Evolutionary conservation across 129 eudicot genomes (phyloP).

Genomic region (Flaveria bidentis): DNA sequence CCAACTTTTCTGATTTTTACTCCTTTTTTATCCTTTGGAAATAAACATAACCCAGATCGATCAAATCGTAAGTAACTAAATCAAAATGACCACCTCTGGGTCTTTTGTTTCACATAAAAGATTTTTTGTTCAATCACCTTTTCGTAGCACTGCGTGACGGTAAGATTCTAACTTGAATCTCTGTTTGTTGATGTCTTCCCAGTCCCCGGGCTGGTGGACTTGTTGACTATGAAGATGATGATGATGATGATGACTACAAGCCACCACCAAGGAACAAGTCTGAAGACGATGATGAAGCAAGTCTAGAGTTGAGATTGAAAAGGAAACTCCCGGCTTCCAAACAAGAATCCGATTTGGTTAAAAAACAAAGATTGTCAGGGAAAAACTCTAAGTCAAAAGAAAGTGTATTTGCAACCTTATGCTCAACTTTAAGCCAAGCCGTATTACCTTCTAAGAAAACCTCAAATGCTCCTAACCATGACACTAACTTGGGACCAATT

Average conservation of each 20-base stretch:
- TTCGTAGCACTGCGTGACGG: not conserved
- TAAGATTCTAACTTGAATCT: not conserved
- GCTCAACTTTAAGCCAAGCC: slow-evolving; percentile 70
- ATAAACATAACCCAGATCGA: not conserved
- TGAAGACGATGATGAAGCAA: slow-evolving; percentile 64
- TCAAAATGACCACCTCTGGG: not conserved
- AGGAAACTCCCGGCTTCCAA: slow-evolving; percentile 50
- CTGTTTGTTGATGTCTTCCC: not conserved
- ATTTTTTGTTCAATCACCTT: slow-evolving; percentile 4
- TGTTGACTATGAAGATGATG: slow-evolving; percentile 85
- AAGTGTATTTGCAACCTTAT: slow-evolving; percentile 65
- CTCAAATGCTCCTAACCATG: slow-evolving; percentile 29
- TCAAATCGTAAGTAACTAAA: not conserved
- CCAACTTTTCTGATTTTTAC: not conserved
- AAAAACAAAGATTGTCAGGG: slow-evolving; percentile 46
- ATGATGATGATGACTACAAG: slow-evolving; percentile 82
- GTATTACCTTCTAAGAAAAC: slow-evolving; percentile 59
- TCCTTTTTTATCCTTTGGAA: not conserved
- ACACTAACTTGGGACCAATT: slow-evolving; percentile 17
- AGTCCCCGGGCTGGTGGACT: slow-evolving; percentile 67
- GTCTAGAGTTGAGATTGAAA: slow-evolving; percentile 58
- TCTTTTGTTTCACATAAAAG: not conserved
- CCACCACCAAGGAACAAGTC: slow-evolving; percentile 76
- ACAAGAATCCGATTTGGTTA: slow-evolving; percentile 54
- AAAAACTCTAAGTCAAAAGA: slow-evolving; percentile 60